Evolutionary conservation across 192 early-diverging fungal genomes (phyloP), one percentile per base, ranked within the genome.

Genomic region (Dissophora globulifera): DNA sequence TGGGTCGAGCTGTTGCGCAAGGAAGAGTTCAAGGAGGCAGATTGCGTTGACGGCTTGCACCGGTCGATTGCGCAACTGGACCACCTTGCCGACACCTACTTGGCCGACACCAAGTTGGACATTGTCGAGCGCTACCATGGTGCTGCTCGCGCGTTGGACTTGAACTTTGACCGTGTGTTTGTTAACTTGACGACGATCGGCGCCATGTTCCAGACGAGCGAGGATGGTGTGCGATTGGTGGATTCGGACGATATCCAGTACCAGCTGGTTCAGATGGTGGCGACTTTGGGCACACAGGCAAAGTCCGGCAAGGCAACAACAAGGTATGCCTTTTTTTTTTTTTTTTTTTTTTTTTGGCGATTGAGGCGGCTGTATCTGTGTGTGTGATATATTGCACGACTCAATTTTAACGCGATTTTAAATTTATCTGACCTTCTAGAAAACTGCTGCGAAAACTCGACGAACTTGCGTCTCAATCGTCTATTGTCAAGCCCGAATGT

Each of bases 1-100:
- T 86, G 93, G 57, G 82, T 97, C 8, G 91, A 93, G 35, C 67
- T 90, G 15, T 49, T 97, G 58, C 90, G 93, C 58, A 88, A 86
- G 50, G 93, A 95, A 52, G 93, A 94, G 54, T 69, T 93, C 42
- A 84, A 87, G 35, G 89, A 91, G 23, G 58, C 81, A 2, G 88
- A 88, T n/a, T 82, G 86, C 31, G 65, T 94, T 47, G 78, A 80
- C 20, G 92, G 93, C 55, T 43, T 95, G 50, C 87, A 90, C 35
- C 81, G 90, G 61, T 83, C 88, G 29, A 86, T 90, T 15, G 66
- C 87, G 1, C 91, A 93, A 48, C 55, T 94, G 26, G 83, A 87
- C 35, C 86, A 87, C 23, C 64, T 94, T 20, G 82, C 86, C 16
- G 92, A 93, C 8, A 67, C 84, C 3, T 89, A 90, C 47, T 74